Conservation (phyloP, 1,284 basidiomycete species). For the Rhodotorula sp. region DNA sequence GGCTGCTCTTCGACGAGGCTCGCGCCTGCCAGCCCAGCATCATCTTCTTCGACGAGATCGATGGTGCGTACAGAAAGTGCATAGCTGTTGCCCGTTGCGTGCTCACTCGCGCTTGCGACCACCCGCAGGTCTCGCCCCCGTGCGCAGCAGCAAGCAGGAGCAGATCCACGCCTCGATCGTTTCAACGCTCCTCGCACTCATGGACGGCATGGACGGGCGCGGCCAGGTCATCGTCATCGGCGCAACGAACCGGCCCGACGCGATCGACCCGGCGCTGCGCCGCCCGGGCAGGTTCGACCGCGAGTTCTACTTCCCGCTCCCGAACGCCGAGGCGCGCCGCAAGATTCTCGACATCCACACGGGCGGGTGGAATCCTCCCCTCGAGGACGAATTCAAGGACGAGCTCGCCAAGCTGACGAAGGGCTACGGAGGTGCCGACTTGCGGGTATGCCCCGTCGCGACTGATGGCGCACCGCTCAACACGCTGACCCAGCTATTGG, state of each 20-base stretch:
- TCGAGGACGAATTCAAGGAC: conserved; percentile 62
- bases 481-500: not conserved
- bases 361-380: conserved; percentile 82
- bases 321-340: conserved; percentile 77
- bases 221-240: conserved; percentile 97
- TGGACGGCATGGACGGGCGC: conserved; percentile 99
- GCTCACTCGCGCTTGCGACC: no score
- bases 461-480: not conserved
- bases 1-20: conserved; percentile 95
- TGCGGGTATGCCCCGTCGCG: conserved; percentile 65
- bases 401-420: conserved; percentile 88
- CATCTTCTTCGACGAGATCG: conserved; percentile 98
- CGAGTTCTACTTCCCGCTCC: conserved; percentile 97
- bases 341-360: conserved; percentile 93
- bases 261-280: conserved; percentile 91
- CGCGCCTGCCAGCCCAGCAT: conserved; percentile 89
- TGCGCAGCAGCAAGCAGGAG: conserved; percentile 96
- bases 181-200: conserved; percentile 90
- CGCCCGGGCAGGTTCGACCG: conserved; percentile 95
- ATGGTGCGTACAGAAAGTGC: conserved; percentile 59
- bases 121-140: conserved; percentile 73
- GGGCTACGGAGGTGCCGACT: conserved; percentile 96
- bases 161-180: conserved; percentile 99
- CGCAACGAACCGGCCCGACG: conserved; percentile 95
- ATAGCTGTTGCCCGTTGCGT: not conserved